These are phyloP conservation scores for Apiospora pterosperma DNA, from an alignment of 2,329 filamentous ascomycete genomes.

Conservation along the genomic window DNA sequence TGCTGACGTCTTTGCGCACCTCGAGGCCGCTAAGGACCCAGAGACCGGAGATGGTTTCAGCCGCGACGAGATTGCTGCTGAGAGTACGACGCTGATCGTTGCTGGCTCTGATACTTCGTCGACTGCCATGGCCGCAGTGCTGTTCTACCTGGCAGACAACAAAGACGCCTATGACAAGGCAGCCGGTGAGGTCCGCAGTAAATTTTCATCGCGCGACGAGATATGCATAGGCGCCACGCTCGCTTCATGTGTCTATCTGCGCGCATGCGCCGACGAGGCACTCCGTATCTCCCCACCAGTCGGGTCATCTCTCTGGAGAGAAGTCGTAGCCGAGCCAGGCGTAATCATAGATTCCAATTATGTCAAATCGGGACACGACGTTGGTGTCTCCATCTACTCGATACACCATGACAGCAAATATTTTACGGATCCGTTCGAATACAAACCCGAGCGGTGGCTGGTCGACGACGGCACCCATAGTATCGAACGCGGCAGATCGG, in stretches of 20 bases:
- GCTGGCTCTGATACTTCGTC: conserved; percentile 10
- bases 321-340: not conserved
- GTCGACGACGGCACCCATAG: not conserved
- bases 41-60: conserved; percentile 6
- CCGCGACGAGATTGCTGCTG: conserved; percentile 4
- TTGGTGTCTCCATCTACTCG: conserved; percentile 8
- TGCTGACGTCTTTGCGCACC: conserved; percentile 5
- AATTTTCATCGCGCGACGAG: conserved; percentile 5
- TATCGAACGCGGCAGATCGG: conserved; percentile 16
- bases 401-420: conserved; percentile 8
- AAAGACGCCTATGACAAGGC: not conserved
- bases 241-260: conserved; percentile 9
- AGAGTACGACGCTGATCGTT: conserved; percentile 7
- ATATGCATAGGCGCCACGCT: conserved; percentile 8
- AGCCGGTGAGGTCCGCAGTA: conserved; percentile 9
- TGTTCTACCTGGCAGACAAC: conserved; percentile 8
- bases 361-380: conserved; percentile 8
- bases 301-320: conserved; percentile 5
- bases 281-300: conserved; percentile 9
- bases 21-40: conserved; percentile 4
- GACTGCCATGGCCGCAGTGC: not conserved
- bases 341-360: conserved; percentile 6
- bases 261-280: conserved; percentile 10
- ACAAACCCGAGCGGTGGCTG: conserved; percentile 11
- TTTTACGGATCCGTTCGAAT: conserved; percentile 9